phyloP scores from a whole-genome alignment of 306 rosid genomes.

The Trifolium dubium region DNA sequence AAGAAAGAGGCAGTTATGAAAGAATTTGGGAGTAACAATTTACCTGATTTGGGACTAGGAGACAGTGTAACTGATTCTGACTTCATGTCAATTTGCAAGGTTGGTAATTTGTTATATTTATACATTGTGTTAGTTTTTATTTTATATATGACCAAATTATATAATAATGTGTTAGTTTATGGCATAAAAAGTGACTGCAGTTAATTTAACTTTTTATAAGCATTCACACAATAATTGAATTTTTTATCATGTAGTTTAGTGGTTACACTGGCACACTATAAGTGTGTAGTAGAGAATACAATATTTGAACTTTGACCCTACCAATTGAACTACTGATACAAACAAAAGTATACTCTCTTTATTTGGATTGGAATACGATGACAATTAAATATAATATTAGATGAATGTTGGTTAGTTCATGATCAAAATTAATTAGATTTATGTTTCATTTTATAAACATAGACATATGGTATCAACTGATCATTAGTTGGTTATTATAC shows the following conservation, averaged over 20 bases:
- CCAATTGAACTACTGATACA: no score
- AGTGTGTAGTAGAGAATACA: no score
- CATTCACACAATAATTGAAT: no score
- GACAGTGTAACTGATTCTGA: constrained; percentile 75
- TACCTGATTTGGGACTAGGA: constrained; percentile 90
- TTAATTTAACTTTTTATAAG: not conserved
- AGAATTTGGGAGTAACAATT: constrained; percentile 57
- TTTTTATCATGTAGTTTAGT: no score
- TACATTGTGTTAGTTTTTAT: not conserved
- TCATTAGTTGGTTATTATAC: not conserved
- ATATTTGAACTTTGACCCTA: no score
- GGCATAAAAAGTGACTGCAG: not conserved
- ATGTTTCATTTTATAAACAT: not conserved
- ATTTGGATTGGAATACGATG: no score
- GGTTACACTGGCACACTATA: no score
- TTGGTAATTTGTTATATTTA: constrained; percentile 25
- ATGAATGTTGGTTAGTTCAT: not conserved
- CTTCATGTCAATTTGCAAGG: constrained; percentile 97
- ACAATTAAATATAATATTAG: not conserved
- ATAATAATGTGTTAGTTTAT: not conserved
- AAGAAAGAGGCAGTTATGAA: constrained; percentile 63
- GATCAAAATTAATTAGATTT: not conserved
- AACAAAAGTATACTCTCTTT: no score
- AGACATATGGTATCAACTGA: not conserved
- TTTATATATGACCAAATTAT: not conserved